Evolutionary conservation across 371 early-diverging fungal species (phyloP).

Genomic region (Mycotypha africana): DNA sequence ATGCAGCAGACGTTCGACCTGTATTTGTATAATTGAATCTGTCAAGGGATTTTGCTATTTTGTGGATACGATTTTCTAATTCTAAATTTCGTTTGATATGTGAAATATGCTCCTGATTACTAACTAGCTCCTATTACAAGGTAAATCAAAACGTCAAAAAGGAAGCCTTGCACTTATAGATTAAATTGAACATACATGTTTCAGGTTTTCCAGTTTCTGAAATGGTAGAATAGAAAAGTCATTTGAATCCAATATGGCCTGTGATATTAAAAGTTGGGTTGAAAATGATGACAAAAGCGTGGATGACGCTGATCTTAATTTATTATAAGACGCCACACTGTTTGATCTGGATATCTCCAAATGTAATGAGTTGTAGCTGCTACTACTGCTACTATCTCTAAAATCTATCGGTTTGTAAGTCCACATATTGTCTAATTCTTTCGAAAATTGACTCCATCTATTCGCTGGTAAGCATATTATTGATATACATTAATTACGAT

Average conservation of each 20-base stretch:
- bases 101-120: conserved; percentile 12
- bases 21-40: conserved; percentile 16
- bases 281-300: no score
- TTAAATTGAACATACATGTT: conserved; percentile 34
- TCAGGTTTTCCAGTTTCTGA: conserved; percentile 47
- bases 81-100: conserved; percentile 12
- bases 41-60: conserved; percentile 39
- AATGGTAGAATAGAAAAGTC: conserved; percentile 47
- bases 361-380: conserved; percentile 19
- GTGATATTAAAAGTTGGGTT: conserved; percentile 52
- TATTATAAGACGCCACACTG: no score
- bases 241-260: conserved; percentile 57
- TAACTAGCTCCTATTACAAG: conserved; percentile 11
- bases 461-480: background rate
- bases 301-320: no score
- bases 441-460: conserved; percentile 22
- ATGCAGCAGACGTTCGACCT: conserved; percentile 26
- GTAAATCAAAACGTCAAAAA: background rate
- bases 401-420: conserved; percentile 15
- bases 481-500: background rate
- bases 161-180: background rate
- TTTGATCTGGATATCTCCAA: conserved; percentile 15
- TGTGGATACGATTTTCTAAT: conserved; percentile 23
- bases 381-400: conserved; percentile 17
- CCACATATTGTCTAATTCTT: conserved; percentile 29